Conservation (phyloP, 2,329 filamentous ascomycete species). For the Diatrype stigma region DNA sequence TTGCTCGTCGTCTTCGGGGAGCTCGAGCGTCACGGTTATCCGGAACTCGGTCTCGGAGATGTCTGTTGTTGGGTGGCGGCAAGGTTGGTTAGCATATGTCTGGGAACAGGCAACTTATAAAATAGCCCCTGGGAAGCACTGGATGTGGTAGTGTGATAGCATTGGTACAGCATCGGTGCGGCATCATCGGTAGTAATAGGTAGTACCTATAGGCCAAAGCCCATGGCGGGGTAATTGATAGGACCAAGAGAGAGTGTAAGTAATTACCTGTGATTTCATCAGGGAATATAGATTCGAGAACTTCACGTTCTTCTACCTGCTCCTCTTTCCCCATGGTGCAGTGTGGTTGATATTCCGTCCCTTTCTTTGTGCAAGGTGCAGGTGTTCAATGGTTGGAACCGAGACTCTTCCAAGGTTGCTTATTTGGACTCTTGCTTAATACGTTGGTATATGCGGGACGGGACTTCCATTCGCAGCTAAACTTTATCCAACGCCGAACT, state of each 20-base stretch:
- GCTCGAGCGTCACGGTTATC: constrained; percentile 80
- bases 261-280: constrained; percentile 85
- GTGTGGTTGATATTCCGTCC: background rate
- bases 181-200: too few relatives aligned
- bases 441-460: too few relatives aligned
- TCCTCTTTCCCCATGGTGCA: constrained; percentile 70
- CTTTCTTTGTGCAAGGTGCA: too few relatives aligned
- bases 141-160: too few relatives aligned
- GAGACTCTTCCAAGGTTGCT: too few relatives aligned
- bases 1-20: constrained; percentile 61
- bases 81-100: background rate
- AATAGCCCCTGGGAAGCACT: constrained; percentile 1
- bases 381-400: too few relatives aligned
- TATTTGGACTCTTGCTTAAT: too few relatives aligned
- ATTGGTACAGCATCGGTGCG: too few relatives aligned
- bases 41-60: constrained; percentile 87
- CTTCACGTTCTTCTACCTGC: constrained; percentile 91
- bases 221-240: constrained; percentile 1
- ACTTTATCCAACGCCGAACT: too few relatives aligned
- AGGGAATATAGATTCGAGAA: constrained; percentile 96
- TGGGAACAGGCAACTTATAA: background rate
- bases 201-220: too few relatives aligned
- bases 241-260: constrained; percentile 7
- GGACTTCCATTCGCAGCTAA: too few relatives aligned
- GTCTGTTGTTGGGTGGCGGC: constrained; percentile 48